Evolutionary conservation across 2,329 filamentous ascomycete species (phyloP), one percentile per base, ranked within the genome.

Genomic region (Chalaropsis thielavioides): DNA sequence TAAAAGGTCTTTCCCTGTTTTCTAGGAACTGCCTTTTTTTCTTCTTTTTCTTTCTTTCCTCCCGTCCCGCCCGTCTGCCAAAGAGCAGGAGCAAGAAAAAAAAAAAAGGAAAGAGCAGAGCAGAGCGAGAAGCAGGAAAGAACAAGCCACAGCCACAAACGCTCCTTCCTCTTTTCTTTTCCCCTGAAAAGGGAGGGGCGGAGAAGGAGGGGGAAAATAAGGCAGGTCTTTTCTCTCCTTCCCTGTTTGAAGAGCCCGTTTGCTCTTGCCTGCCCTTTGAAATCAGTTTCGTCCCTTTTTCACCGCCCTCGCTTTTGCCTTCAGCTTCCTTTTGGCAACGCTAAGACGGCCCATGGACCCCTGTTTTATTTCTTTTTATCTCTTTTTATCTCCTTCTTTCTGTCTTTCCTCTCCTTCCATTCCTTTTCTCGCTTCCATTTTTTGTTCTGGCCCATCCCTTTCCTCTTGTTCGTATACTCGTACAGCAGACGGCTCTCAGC

Each of bases 81-180:
- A 31, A 51, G 6, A 51, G 8, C 5, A 13, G 27, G 22, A n/a
- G 2, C 19, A n/a, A 61, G 59, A 61, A 3, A 5, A 61, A 46
- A 11, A 44, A 40, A 10, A 27, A 24, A 27, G 22, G 43, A n/a
- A 49, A 40, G 15, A 49, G 59, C 61, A 59, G 40, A 22, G 58
- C 7, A 19, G 17, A 46, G 22, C 17, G 22, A 46, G 10, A 27
- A 24, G 24, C 19, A 27, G 22, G 43, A n/a, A 49, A 40, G 15
- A 49, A 62, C 61, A 59, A 62, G 64, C 59, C 64, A 38, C 5
- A 38, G 54, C 49, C 58, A 46, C 46, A 17, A 43, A 61, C 22
- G 35, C 40, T 40, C 22, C 27, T n/a, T 41, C 27, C 41, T 13
- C 22, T 31, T 27, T 56, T 4, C 13, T 56, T 13, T 31, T 46